A percentile compares a stretch with the other conserved stretches of the same genome.
phyloP scores from a whole-genome alignment of 306 rosid genomes.

The Castanea crenata region DNA sequence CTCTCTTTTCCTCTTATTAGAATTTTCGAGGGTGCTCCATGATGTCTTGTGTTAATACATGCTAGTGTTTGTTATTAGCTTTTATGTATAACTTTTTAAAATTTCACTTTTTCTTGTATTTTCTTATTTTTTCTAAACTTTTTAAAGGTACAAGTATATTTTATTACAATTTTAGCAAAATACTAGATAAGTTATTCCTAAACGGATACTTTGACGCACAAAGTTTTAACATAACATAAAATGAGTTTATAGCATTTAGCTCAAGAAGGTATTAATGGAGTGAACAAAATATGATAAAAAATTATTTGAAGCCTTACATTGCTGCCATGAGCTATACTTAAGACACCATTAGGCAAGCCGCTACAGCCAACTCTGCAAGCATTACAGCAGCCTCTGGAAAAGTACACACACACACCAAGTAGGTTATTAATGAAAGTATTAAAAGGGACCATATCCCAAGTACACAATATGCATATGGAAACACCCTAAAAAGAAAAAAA shows the following conservation, averaged over 20 bases:
- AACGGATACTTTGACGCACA: too few species aligned
- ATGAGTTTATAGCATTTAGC: too few species aligned
- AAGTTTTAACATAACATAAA: too few species aligned
- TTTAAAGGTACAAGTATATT: too few species aligned
- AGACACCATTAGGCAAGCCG: conserved; percentile 72
- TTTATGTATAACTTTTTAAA: too few species aligned
- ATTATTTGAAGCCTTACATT: conserved; percentile 36
- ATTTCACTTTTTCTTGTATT: too few species aligned
- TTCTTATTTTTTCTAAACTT: too few species aligned
- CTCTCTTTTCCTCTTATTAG: conserved; percentile 62
- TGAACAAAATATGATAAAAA: background rate
- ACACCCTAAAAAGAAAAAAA: background rate
- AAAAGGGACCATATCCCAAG: background rate
- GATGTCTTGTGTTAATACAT: too few species aligned
- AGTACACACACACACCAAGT: background rate
- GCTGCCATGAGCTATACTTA: conserved; percentile 70
- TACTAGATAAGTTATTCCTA: too few species aligned
- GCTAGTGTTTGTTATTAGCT: too few species aligned
- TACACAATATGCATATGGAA: background rate
- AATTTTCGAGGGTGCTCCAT: too few species aligned
- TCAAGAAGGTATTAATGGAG: background rate
- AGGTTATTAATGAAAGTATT: background rate
- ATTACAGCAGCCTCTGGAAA: conserved; percentile 62
- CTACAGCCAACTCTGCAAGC: conserved; percentile 72
- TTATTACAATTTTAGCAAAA: too few species aligned